Conservation (phyloP, 108 stramenopile genomes). For the Skeletonema tropicum region DNA sequence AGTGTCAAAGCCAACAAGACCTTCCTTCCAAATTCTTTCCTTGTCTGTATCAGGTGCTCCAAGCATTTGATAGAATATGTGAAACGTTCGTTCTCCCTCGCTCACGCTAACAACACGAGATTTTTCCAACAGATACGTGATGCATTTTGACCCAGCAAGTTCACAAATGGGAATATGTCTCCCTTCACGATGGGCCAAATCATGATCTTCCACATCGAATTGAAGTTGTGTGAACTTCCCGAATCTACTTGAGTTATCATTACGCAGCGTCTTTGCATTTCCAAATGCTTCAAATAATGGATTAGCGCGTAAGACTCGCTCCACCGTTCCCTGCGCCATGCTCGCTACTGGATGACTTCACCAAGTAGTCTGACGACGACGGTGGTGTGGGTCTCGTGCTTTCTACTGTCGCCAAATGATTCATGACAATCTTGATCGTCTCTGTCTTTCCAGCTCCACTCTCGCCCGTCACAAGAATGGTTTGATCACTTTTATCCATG, state of each 20-base stretch:
- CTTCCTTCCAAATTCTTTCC: conserved; percentile 62
- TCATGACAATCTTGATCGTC: conserved; percentile 89
- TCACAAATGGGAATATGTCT: conserved; percentile 60
- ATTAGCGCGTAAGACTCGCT: conserved; percentile 88
- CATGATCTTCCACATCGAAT: conserved; percentile 68
- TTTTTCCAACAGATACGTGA: conserved; percentile 97
- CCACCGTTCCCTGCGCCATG: conserved; percentile 59
- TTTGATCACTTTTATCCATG: conserved; percentile 60
- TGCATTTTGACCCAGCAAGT: conserved; percentile 76
- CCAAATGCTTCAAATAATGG: conserved; percentile 95
- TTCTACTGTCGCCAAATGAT: conserved; percentile 81
- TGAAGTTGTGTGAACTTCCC: conserved; percentile 92
- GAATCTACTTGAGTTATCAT: conserved; percentile 84
- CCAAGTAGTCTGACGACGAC: conserved; percentile 21
- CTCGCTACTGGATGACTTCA: conserved; percentile 10
- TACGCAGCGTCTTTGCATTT: conserved; percentile 89
- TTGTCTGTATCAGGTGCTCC: conserved; percentile 82
- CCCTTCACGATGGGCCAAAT: conserved; percentile 47
- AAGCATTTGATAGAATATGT: conserved; percentile 98
- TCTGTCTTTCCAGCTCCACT: conserved; percentile 93
- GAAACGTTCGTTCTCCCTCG: conserved; percentile 96
- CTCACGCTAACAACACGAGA: conserved; percentile 92
- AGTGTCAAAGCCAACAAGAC: conserved; percentile 63
- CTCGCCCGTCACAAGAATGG: conserved; percentile 87
- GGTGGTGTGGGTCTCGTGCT: conserved; percentile 51